Base-by-base conservation (phyloP, 257 asterid species). In the Prunella vulgaris region DNA sequence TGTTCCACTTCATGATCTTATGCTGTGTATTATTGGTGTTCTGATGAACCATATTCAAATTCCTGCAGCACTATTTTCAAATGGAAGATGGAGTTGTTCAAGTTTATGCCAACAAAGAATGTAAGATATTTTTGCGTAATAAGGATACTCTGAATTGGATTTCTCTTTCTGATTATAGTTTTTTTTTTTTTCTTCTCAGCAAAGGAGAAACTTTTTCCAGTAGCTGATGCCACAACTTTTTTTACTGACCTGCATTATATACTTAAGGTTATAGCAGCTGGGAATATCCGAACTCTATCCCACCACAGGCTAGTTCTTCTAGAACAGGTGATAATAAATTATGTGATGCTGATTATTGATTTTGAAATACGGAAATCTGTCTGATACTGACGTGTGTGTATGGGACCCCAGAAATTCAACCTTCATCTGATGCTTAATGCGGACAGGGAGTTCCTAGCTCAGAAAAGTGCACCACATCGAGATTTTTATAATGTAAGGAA, bases 11-110 rank as follows among this genome's bases (percentile, higher is more conserved):
- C 27, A 30, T 66, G 58, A 18, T 46, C 52, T 35, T 66, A 48
- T 42, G 17, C 33, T 33, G 38, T 54, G 61, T 37, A 42, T 46
- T 38, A 7, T 57, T 54, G 44, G 24, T 48, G 20, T 69, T 69
- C 37, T 74, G 56, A 49, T 75, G 77, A 62, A 59, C 49, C 72
- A 64, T 30, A 35, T 76, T 66, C 65, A 57, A 75, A 71, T 71
- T 66, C 76, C 52, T 81, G 83, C 96, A 93, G 99, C 97, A 93
- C 78, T 78, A 82, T 79, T 88, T 93, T 75, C 86, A 80, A 80
- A 93, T 93, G 99, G 99, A 93, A 87, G 99, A 90, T 81, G 99
- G 99, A 64, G 97, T 93, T 61, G 88, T 93, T 75, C 87, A 90
- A 71, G 93, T 88, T 59, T 90, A 93, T 81, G 95, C 97, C 46